Base-by-base conservation (phyloP, 2,329 filamentous ascomycete genomes). In the Pseudocercospora macadamiae region DNA sequence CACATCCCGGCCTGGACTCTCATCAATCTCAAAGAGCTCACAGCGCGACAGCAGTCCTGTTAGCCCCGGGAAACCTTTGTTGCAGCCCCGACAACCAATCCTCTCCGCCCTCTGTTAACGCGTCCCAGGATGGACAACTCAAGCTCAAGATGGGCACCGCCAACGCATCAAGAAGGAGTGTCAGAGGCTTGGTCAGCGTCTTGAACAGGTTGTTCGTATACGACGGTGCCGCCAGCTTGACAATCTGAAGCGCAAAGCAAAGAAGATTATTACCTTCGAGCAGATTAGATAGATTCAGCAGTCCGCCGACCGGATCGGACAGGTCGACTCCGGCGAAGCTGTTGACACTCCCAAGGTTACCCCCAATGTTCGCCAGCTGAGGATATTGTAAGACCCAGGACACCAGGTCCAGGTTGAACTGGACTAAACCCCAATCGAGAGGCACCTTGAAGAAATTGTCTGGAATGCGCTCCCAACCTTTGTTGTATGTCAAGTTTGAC, bases 261-360 rank as follows among this genome's bases (percentile, higher is more conserved):
- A 63, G 32, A 37, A 63, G 36, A 47, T 65, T 65, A 37, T 63
- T 63, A 1, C 34, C 37, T 28, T 61, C 32, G 10, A 64, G 52
- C 39, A 65, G 18, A 10, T 53, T 54, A 3, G 66, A 58, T 4
- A 69, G 61, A 58, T 79, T 81, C 54, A 77, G 73, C 0, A 82
- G 65, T 14, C 76, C 76, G 9, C 68, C 69, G 9, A 72, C 77
- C 10, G 78, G 60, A 53, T 76, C 64, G 2, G 52, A 59, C 6
- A 74, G 57, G 37, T 69, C 54, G 39, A 67, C 60, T n/a, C 64
- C 64, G 2, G 61, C 47, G 58, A 68, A 69, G 6, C 64, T 61
- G 55, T 69, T 67, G 16, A 68, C 67, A 9, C 51, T 51, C 14
- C 65, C 65, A 2, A 57, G 57, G 30, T 69, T 69, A 19, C 67